A percentile compares a stretch with the other conserved stretches of the same genome.
Evolutionary conservation across 1,139 yeast genomes (phyloP).

Genomic region (Petasospora fabianii): DNA sequence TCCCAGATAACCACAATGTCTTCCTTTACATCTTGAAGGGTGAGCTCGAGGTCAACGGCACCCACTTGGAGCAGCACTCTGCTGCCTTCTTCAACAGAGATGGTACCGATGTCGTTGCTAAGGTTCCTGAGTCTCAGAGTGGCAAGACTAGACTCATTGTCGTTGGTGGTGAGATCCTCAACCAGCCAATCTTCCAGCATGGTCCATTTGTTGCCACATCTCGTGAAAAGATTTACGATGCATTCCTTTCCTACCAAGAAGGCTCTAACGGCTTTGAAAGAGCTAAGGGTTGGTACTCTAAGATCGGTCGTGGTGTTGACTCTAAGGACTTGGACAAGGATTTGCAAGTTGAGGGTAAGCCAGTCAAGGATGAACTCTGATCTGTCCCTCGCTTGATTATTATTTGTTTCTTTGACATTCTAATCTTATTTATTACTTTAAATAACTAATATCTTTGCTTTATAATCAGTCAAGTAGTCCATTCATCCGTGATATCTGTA

Average conservation of each 20-base stretch:
- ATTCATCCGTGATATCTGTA: no score
- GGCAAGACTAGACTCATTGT: slow-evolving; percentile 49
- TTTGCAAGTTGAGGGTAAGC: slow-evolving; percentile 1
- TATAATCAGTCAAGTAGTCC: no score
- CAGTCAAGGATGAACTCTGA: slow-evolving; percentile 20
- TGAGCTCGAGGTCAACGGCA: slow-evolving; percentile 45
- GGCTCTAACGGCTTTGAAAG: slow-evolving; percentile 74
- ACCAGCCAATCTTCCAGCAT: slow-evolving; percentile 79
- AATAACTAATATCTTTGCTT: no score
- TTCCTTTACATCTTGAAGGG: slow-evolving; percentile 74
- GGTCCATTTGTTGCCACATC: slow-evolving; percentile 86
- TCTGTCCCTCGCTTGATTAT: no score
- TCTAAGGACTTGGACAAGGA: slow-evolving; percentile 21
- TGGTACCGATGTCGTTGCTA: slow-evolving; percentile 55
- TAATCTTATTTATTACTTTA: no score
- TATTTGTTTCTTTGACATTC: no score
- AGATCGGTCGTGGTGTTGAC: slow-evolving; percentile 59
- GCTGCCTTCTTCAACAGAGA: slow-evolving; percentile 64
- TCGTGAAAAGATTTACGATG: slow-evolving; percentile 58
- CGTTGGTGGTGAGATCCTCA: slow-evolving; percentile 72
- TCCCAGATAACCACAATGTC: slow-evolving; percentile 63
- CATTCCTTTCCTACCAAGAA: slow-evolving; percentile 65
- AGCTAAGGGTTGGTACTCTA: slow-evolving; percentile 62
- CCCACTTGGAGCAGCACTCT: slow-evolving; percentile 43
- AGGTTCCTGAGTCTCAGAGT: slow-evolving; percentile 38